Conservation (phyloP, 208 protist species). For the Trypanosoma brucei region DNA sequence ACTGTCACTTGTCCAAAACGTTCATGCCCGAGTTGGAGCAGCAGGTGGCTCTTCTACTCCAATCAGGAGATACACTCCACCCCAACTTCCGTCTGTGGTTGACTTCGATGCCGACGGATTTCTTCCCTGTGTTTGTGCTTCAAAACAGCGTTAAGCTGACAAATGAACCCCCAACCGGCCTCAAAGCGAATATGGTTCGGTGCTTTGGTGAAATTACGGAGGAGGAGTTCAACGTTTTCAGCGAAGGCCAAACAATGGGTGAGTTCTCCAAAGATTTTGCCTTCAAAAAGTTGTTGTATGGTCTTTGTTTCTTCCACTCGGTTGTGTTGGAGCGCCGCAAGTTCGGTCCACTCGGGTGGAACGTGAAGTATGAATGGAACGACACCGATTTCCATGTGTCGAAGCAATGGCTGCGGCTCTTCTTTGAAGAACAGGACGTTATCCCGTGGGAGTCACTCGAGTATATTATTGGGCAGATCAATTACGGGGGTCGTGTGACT, state of each 20-base stretch:
- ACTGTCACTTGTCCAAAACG: constrained; percentile 94
- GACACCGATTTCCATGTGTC: constrained; percentile 95
- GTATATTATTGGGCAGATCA: constrained; percentile 98
- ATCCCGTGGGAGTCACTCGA: constrained; percentile 97
- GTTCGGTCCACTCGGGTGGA: constrained; percentile 97
- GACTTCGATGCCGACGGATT: constrained; percentile 96
- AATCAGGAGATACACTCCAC: constrained; percentile 54
- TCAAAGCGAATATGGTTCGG: constrained; percentile 95
- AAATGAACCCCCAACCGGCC: constrained; percentile 96
- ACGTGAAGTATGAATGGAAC: constrained; percentile 98
- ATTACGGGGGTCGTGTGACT: constrained; percentile 98
- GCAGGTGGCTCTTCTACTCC: constrained; percentile 81
- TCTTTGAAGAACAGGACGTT: constrained; percentile 92
- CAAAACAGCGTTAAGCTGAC: constrained; percentile 98
- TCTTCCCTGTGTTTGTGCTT: constrained; percentile 97
- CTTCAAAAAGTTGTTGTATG: constrained; percentile 95
- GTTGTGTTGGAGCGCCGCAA: constrained; percentile 93
- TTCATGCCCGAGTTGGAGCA: constrained; percentile 96
- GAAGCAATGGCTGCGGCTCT: constrained; percentile 93
- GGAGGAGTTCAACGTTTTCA: constrained; percentile 75
- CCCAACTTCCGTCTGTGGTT: constrained; percentile 96
- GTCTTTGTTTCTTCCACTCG: constrained; percentile 97
- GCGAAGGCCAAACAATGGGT: constrained; percentile 42
- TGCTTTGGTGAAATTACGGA: constrained; percentile 88
- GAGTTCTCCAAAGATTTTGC: constrained; percentile 63